A percentile compares a stretch with the other conserved stretches of the same genome.
phyloP scores from a whole-genome alignment of 257 asterid species.

The Fraxinus anomala region DNA sequence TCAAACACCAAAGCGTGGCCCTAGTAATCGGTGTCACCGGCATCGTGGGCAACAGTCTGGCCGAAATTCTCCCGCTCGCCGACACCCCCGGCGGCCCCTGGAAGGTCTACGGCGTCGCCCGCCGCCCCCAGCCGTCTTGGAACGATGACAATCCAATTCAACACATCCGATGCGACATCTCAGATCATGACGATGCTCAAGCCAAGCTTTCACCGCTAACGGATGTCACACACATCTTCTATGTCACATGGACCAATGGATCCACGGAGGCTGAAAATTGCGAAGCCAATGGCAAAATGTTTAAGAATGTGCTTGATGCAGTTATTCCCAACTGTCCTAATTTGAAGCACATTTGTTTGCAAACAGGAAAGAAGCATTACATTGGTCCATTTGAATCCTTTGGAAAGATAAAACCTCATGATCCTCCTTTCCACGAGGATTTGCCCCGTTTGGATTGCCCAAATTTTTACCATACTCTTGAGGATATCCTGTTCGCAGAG shows the following conservation, averaged over 20 bases:
- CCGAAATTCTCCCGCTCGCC: slow-evolving; percentile 41
- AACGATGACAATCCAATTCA: slow-evolving; percentile 21
- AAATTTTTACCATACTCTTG: slow-evolving; percentile 30
- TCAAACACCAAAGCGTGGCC: slow-evolving; percentile 29
- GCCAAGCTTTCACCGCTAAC: slow-evolving; percentile 27
- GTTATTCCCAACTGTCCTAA: slow-evolving; percentile 39
- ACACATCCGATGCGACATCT: slow-evolving; percentile 36
- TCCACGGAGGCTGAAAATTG: slow-evolving; percentile 28
- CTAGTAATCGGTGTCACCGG: slow-evolving; percentile 39
- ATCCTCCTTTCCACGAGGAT: slow-evolving; percentile 36
- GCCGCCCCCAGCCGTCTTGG: slow-evolving; percentile 39
- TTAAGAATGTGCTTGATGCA: slow-evolving; percentile 34
- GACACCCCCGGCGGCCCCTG: slow-evolving; percentile 49
- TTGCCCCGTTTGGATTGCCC: slow-evolving; percentile 24
- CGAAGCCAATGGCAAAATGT: slow-evolving; percentile 31
- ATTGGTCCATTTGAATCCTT: slow-evolving; percentile 27
- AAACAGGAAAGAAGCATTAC: slow-evolving; percentile 36
- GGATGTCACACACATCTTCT: slow-evolving; percentile 40
- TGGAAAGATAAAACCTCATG: slow-evolving; percentile 25
- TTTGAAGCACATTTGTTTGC: slow-evolving; percentile 37
- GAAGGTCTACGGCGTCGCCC: slow-evolving; percentile 47
- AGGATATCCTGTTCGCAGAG: slow-evolving; percentile 40
- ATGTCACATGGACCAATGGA: slow-evolving; percentile 36
- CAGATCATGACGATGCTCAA: slow-evolving; percentile 24
- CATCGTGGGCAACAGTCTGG: slow-evolving; percentile 42